phyloP scores from a whole-genome alignment of 129 eudicot genomes.

The Rutidosis leptorrhynchoides region DNA sequence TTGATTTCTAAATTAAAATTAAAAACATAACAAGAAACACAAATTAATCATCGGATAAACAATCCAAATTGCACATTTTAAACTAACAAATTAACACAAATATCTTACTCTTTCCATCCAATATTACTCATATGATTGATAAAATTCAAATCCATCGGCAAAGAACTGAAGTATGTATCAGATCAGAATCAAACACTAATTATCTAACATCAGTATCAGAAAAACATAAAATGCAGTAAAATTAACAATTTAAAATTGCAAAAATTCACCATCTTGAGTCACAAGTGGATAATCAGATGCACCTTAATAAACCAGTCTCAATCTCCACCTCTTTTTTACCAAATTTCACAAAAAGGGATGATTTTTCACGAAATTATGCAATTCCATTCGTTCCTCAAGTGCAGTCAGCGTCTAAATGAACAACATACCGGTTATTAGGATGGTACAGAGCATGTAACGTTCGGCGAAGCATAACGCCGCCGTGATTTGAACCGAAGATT shows the following conservation, averaged over 20 bases:
- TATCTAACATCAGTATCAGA: neutral
- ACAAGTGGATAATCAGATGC: conserved; percentile 85
- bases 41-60: too few species aligned
- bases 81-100: neutral
- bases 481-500: conserved; percentile 76
- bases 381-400: conserved; percentile 52
- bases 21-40: too few species aligned
- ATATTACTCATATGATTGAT: conserved; percentile 79
- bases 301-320: conserved; percentile 93
- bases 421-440: conserved; percentile 32
- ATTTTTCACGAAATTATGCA: conserved; percentile 41
- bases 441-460: conserved; percentile 80
- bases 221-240: neutral
- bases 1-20: too few species aligned
- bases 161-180: conserved; percentile 62
- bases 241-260: neutral
- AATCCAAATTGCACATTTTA: neutral
- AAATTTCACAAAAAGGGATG: conserved; percentile 46
- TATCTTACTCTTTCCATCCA: conserved; percentile 88
- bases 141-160: conserved; percentile 82
- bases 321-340: conserved; percentile 64
- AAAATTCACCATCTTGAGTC: conserved; percentile 64
- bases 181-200: conserved; percentile 39
- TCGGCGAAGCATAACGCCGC: conserved; percentile 60
- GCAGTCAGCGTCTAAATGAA: conserved; percentile 68